Conservation (phyloP, 345 rosid species). For the Citrus unshiu region DNA sequence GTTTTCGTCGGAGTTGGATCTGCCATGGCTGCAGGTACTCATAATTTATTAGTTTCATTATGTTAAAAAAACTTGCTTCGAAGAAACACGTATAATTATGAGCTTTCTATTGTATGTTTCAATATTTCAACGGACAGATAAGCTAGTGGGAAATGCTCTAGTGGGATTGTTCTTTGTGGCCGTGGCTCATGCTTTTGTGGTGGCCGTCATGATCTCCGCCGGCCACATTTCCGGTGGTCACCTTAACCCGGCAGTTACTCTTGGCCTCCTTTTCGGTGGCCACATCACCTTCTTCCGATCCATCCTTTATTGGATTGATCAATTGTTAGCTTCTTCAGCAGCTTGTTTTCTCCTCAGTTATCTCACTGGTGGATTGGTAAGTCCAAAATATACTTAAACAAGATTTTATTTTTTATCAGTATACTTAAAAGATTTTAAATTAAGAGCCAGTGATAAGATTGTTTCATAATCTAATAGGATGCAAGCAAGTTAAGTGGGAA, state of each 20-base stretch:
- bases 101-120: neutral
- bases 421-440: neutral
- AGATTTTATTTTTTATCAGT: too few species aligned
- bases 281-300: conserved; percentile 72
- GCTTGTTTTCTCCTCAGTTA: conserved; percentile 81
- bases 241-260: conserved; percentile 88
- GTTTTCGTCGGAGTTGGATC: conserved; percentile 84
- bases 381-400: neutral
- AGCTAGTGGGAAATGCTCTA: conserved; percentile 39
- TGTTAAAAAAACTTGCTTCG: neutral
- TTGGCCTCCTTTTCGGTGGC: conserved; percentile 78
- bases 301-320: conserved; percentile 69
- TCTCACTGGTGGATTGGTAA: conserved; percentile 87
- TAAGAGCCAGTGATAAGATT: neutral
- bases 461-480: too few species aligned
- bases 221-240: conserved; percentile 95
- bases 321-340: conserved; percentile 65
- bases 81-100: neutral
- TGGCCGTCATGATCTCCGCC: conserved; percentile 79
- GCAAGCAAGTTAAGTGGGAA: too few species aligned
- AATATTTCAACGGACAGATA: conserved; percentile 30
- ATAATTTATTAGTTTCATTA: neutral
- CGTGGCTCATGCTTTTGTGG: conserved; percentile 79
- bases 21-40: conserved; percentile 72
- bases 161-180: conserved; percentile 71